A percentile compares a stretch with the other conserved stretches of the same genome.
phyloP scores from a whole-genome alignment of 169 alveolate species.

The Cryptosporidium andersoni region DNA sequence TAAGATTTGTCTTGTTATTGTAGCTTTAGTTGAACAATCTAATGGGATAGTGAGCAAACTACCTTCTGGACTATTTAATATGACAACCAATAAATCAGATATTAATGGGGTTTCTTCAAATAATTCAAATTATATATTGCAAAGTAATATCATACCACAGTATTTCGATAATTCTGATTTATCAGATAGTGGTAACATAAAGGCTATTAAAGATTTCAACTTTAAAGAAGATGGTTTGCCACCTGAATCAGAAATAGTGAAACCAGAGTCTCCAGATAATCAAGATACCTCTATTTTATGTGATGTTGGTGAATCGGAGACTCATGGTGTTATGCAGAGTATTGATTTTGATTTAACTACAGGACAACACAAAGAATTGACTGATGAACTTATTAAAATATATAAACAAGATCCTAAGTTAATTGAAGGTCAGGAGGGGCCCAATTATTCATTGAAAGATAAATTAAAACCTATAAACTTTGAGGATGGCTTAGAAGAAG shows the following conservation, averaged over 20 bases:
- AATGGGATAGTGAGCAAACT: too few relatives aligned
- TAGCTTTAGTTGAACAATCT: too few relatives aligned
- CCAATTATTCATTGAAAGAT: not conserved
- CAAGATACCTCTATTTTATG: not conserved
- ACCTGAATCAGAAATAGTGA: not conserved
- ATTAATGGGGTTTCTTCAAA: not conserved
- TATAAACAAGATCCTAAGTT: constrained; percentile 5
- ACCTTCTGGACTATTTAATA: too few relatives aligned
- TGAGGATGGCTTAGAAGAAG: not conserved
- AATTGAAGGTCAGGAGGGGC: not conserved
- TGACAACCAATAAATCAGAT: too few relatives aligned
- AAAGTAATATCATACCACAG: constrained; percentile 71
- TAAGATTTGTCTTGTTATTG: too few relatives aligned
- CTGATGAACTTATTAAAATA: not conserved
- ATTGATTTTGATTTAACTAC: not conserved
- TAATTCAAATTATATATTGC: constrained; percentile 71
- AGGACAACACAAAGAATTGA: constrained; percentile 32
- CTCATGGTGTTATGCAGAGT: not conserved
- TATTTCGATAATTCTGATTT: constrained; percentile 70
- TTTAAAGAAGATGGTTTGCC: not conserved
- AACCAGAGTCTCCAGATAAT: constrained; percentile 3
- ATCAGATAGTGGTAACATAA: constrained; percentile 10
- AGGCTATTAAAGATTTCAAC: not conserved
- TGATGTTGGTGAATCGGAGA: not conserved
- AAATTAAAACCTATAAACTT: constrained; percentile 13